Conservation (phyloP, 495 filamentous ascomycete genomes). For the Podospora pseudopauciseta region DNA sequence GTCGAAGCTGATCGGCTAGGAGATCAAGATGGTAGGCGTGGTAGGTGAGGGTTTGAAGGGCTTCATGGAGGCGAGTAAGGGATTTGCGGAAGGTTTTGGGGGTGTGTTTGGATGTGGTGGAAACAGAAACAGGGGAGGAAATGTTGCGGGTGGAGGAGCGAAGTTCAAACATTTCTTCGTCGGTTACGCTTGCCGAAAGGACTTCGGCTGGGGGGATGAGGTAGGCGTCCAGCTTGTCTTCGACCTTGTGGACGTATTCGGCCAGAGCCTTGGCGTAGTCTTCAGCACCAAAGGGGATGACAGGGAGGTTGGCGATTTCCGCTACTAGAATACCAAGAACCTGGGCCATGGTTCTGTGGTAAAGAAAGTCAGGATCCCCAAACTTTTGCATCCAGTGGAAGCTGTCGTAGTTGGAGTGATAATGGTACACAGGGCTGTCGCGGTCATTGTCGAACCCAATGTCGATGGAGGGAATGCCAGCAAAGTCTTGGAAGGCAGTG, state of each 20-base stretch:
- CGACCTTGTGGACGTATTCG: conserved; percentile 62
- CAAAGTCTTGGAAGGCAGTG: conserved; percentile 88
- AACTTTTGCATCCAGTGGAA: conserved; percentile 82
- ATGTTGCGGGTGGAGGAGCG: conserved; percentile 49
- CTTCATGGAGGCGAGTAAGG: conserved; percentile 42
- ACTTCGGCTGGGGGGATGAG: conserved; percentile 12
- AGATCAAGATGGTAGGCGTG: conserved; percentile 57
- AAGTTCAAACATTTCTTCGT: conserved; percentile 50
- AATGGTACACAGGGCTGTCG: conserved; percentile 59
- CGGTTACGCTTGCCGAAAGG: conserved; percentile 36
- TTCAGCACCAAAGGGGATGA: conserved; percentile 72
- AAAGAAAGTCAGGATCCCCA: conserved; percentile 78
- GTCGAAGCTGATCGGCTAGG: conserved; percentile 59
- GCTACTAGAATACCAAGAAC: conserved; percentile 74
- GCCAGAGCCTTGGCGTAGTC: conserved; percentile 66
- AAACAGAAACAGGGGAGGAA: conserved; percentile 27
- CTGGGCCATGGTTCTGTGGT: conserved; percentile 77
- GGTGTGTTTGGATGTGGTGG: conserved; percentile 34
- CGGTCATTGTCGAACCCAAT: conserved; percentile 66
- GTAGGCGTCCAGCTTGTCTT: conserved; percentile 51
- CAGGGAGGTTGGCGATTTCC: conserved; percentile 72
- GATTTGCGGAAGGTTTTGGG: conserved; percentile 41
- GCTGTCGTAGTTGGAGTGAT: conserved; percentile 91
- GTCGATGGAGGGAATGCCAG: conserved; percentile 81
- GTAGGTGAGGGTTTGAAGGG: conserved; percentile 50